These are phyloP conservation scores for Vaccinium corymbosum DNA, from an alignment of 148 eudicot genomes.

Conservation along the genomic window DNA sequence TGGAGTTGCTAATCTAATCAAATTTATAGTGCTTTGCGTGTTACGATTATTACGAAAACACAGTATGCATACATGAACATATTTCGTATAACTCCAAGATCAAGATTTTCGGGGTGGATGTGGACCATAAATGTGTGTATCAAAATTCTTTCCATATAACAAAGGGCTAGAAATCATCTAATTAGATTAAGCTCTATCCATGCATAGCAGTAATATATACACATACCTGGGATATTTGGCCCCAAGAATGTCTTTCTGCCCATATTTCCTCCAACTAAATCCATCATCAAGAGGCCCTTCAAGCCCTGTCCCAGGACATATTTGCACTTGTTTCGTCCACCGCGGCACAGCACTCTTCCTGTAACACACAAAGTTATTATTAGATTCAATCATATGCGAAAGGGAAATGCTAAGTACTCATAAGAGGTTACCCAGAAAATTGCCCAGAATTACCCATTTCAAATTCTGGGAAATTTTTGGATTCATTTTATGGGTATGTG, in stretches of 20 bases:
- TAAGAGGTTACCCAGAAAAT: no score
- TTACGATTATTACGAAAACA: no score
- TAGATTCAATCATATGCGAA: background rate
- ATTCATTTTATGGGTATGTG: no score
- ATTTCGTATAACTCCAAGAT: background rate
- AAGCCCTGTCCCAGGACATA: conserved; percentile 25
- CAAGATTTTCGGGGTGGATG: background rate
- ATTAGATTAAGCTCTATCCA: background rate
- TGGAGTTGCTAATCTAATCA: no score
- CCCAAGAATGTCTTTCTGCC: conserved; percentile 55
- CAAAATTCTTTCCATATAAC: background rate
- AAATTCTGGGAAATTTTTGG: no score
- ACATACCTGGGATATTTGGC: conserved; percentile 47
- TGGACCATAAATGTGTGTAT: background rate
- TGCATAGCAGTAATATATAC: background rate
- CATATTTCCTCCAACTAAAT: conserved; percentile 46
- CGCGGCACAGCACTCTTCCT: conserved; percentile 28
- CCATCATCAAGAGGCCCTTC: conserved; percentile 54
- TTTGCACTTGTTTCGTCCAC: conserved; percentile 37
- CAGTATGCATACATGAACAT: background rate
- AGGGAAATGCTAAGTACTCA: no score
- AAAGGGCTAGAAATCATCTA: background rate
- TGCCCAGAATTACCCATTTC: background rate
- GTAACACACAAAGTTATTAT: background rate
- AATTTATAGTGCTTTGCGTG: no score